Evolutionary conservation across 2,329 filamentous ascomycete genomes (phyloP).

Genomic region (Mycocentrospora acerina): DNA sequence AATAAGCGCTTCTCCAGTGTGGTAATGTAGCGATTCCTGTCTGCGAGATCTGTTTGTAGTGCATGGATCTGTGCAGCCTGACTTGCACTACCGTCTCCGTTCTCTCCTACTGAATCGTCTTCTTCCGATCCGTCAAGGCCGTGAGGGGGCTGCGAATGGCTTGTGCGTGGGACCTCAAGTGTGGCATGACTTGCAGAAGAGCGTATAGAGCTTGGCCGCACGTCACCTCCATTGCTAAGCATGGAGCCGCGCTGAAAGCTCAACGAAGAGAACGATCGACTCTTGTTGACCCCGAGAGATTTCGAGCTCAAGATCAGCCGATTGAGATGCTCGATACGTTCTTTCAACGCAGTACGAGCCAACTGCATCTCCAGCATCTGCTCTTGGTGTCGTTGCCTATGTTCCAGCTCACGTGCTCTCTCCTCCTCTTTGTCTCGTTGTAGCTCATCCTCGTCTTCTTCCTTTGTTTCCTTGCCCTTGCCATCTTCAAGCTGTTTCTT

Average conservation of each 20-base stretch:
- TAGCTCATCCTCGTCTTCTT: constrained; percentile 51
- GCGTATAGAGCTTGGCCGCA: constrained; percentile 53
- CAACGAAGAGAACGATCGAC: constrained; percentile 45
- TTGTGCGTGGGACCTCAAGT: constrained; percentile 42
- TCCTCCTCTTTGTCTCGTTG: constrained; percentile 72
- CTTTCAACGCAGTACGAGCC: constrained; percentile 90
- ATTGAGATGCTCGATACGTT: constrained; percentile 96
- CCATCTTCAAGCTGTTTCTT: constrained; percentile 76
- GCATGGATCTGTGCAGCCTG: constrained; percentile 82
- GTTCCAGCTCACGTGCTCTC: constrained; percentile 65
- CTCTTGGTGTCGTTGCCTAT: constrained; percentile 85
- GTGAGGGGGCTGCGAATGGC: constrained; percentile 22
- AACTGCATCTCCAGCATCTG: constrained; percentile 99
- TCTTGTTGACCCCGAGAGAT: constrained; percentile 83
- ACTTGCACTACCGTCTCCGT: constrained; percentile 81
- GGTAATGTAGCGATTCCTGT: constrained; percentile 95
- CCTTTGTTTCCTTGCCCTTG: constrained; percentile 62
- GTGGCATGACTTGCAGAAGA: constrained; percentile 44
- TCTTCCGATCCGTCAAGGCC: constrained; percentile 41
- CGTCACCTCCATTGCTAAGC: constrained; percentile 42
- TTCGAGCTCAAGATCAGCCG: constrained; percentile 93
- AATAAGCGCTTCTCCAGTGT: constrained; percentile 90
- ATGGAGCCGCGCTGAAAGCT: constrained; percentile 42
- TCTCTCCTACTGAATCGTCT: constrained; percentile 68
- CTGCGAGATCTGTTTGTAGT: constrained; percentile 90